Conservation (phyloP, 2,329 filamentous ascomycete genomes). For the Arthrinium puccinioides region DNA sequence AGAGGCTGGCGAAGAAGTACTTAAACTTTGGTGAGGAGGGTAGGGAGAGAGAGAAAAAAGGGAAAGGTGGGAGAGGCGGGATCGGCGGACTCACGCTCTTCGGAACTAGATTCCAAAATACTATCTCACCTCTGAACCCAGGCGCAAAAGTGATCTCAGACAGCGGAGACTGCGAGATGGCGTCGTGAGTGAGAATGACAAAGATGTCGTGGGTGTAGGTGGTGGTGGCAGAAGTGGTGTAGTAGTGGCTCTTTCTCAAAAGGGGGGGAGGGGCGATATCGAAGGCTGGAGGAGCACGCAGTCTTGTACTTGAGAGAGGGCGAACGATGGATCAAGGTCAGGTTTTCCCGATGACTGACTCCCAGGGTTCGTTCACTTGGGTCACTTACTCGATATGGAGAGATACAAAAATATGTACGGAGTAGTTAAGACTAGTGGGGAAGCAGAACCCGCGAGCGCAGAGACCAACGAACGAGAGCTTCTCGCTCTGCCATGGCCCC, state of each 20-base stretch:
- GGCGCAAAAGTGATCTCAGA: not conserved
- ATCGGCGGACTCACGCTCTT: not conserved
- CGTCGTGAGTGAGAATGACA: not conserved
- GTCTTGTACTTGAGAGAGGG: not conserved
- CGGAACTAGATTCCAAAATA: not conserved
- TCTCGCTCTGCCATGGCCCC: not conserved
- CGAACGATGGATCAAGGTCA: not conserved
- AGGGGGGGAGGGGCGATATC: not conserved
- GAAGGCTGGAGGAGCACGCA: not conserved
- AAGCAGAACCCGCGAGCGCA: not conserved
- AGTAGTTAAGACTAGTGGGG: too few relatives aligned
- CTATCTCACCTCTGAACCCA: not conserved
- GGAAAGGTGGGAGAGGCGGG: slow-evolving; percentile 1
- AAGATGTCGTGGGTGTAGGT: not conserved
- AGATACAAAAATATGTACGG: too few relatives aligned
- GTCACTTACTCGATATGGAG: too few relatives aligned
- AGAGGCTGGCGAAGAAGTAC: slow-evolving; percentile 3
- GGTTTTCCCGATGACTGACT: not conserved
- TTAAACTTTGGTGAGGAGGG: slow-evolving; percentile 4
- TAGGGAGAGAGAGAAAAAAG: not conserved
- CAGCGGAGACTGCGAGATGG: not conserved
- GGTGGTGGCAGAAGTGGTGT: not conserved
- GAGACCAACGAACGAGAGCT: slow-evolving; percentile 1
- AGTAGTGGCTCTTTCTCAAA: not conserved
- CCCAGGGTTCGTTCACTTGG: too few relatives aligned